phyloP scores from a whole-genome alignment of 192 early-diverging fungal genomes.

The Coemansia sp. region DNA sequence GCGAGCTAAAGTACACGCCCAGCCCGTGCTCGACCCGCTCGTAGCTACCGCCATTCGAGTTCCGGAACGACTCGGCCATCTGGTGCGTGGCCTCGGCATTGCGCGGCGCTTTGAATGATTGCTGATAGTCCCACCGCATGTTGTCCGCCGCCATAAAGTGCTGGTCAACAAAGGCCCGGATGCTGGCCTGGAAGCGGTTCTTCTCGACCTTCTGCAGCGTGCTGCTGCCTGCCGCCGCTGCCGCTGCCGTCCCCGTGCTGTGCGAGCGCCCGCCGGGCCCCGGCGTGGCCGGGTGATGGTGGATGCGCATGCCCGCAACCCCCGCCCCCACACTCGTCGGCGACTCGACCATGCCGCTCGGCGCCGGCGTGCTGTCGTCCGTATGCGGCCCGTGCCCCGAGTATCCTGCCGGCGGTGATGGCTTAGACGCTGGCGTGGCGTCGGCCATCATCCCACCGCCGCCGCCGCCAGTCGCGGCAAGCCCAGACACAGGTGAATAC shows the following conservation, averaged over 20 bases:
- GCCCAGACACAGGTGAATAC: constrained; percentile 4
- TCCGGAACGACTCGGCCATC: constrained; percentile 28
- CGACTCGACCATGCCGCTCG: constrained; percentile 18
- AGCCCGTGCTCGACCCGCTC: constrained; percentile 48
- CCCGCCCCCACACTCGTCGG: constrained; percentile 8
- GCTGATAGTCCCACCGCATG: constrained; percentile 45
- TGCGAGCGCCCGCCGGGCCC: constrained; percentile 4
- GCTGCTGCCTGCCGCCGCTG: neutral
- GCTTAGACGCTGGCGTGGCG: constrained; percentile 20
- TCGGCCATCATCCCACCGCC: constrained; percentile 13
- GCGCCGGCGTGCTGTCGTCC: constrained; percentile 3
- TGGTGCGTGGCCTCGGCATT: constrained; percentile 43
- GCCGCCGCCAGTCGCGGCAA: no score
- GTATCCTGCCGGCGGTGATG: constrained; percentile 7
- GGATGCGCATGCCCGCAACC: neutral
- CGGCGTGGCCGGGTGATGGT: neutral
- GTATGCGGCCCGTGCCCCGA: constrained; percentile 4
- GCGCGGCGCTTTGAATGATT: constrained; percentile 48
- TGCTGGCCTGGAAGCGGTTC: constrained; percentile 47
- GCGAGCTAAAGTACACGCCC: constrained; percentile 48
- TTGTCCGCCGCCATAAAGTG: constrained; percentile 19
- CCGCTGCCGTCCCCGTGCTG: neutral
- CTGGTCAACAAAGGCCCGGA: constrained; percentile 45
- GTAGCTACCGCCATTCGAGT: constrained; percentile 17
- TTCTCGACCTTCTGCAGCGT: constrained; percentile 41